Evolutionary conservation across 1,284 basidiomycete species (phyloP).

Genomic region (Heliocybe sulcata): DNA sequence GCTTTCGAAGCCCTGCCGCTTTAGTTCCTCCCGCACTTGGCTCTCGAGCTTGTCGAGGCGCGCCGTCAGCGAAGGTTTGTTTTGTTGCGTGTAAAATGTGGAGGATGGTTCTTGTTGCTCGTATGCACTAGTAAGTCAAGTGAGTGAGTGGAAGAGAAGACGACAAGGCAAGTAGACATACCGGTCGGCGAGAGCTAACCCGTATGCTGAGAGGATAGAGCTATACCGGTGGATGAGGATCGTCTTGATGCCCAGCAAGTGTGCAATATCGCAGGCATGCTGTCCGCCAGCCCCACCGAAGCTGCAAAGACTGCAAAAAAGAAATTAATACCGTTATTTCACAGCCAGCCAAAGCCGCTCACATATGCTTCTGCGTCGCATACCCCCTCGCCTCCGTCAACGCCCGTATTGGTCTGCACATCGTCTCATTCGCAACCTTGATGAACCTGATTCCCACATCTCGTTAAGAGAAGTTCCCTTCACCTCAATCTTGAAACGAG

Average conservation of each 20-base stretch:
- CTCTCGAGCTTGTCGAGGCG: conserved; percentile 64
- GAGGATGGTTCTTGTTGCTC: conserved; percentile 87
- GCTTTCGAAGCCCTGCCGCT: conserved; percentile 73
- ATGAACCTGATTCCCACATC: conserved; percentile 52
- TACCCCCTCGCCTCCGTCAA: conserved; percentile 89
- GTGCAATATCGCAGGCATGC: conserved; percentile 85
- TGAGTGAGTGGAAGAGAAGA: too few relatives aligned
- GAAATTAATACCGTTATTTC: conserved; percentile 2
- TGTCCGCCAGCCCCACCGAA: conserved; percentile 93
- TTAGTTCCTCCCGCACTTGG: conserved; percentile 61
- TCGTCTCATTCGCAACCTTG: conserved; percentile 91
- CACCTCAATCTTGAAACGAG: neutral
- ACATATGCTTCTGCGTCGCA: conserved; percentile 80
- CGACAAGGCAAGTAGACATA: conserved; percentile 28
- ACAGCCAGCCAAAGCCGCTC: conserved; percentile 3
- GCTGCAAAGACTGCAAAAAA: conserved; percentile 57
- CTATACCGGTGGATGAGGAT: conserved; percentile 85
- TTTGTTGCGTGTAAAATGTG: conserved; percentile 57
- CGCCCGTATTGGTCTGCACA: conserved; percentile 89
- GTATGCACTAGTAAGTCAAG: conserved; percentile 48
- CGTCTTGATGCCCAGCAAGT: conserved; percentile 74
- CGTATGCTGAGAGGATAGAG: conserved; percentile 86
- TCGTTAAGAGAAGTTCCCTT: neutral
- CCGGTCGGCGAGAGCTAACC: conserved; percentile 85
- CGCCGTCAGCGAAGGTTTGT: conserved; percentile 41